Base-by-base conservation (phyloP, 2,329 filamentous ascomycete species). In the Emergomyces pasteurianus region DNA sequence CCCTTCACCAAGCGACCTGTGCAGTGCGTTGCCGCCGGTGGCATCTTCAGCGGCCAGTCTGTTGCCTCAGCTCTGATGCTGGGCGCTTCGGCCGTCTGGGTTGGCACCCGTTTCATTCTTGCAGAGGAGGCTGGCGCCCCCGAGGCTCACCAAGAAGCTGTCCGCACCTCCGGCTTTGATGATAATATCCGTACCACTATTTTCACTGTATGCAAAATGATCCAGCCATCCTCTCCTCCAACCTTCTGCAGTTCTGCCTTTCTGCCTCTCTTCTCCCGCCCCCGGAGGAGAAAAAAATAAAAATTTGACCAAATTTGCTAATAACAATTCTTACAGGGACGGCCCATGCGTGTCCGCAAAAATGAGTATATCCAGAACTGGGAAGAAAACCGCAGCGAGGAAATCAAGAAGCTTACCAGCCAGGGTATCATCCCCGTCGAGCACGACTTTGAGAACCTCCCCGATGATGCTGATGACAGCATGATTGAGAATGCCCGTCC, bases 141-240 rank as follows among this genome's bases (percentile, higher is more conserved):
- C 67, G 87, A 90, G 76, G 84, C 89, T 54, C 92, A 99, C 82
- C 94, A 97, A 80, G 92, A 99, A 73, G 90, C 92, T 63, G 94
- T 99, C 68, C 85, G 86, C 71, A 96, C 92, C 50, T 85, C 94
- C 58, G 85, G 89, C 68, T 96, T 94, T 75, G 91, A 97, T 77
- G 94, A 99, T 78, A 99, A 95, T 72, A 80, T 97, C 74, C 89
- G 90, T 73, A 99, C 94, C 57, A 90, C 97, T 75, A 99, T 99
- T 79, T 99, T 97, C 83, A 99, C 94, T 61, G 77, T 78, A 76
- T 61, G 72, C 12, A n/a, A n/a, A 47, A 16, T 43, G 42, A 21
- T 28, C 23, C 43, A 12, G 8, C 36, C 10, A 38, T n/a, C 42
- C 34, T 21, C 8, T 23, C 5, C 23, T 3, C 9, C 10, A 21